These are phyloP conservation scores for Ogataea methylovora DNA, from an alignment of 805 yeast species.

Conservation along the genomic window DNA sequence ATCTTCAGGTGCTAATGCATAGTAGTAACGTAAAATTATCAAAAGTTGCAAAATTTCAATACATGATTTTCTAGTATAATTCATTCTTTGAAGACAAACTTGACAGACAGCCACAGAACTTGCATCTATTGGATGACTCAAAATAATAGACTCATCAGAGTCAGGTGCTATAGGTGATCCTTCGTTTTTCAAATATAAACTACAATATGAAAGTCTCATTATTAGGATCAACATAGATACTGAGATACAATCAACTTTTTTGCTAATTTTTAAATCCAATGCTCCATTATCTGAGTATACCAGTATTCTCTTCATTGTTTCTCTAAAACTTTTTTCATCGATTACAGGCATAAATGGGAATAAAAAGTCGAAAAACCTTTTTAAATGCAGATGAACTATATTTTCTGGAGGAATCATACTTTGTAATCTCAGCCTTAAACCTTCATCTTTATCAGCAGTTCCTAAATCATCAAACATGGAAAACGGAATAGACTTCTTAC, in stretches of 20 bases:
- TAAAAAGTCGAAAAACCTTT: conserved; percentile 29
- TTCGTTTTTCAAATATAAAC: conserved; percentile 13
- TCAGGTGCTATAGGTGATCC: conserved; percentile 6
- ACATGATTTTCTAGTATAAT: conserved; percentile 33
- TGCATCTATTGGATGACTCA: conserved; percentile 32
- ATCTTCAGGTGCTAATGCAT: conserved; percentile 38
- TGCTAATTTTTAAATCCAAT: conserved; percentile 4
- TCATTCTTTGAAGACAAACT: conserved; percentile 30
- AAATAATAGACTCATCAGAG: conserved; percentile 15
- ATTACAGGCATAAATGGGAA: conserved; percentile 42
- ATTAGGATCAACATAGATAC: conserved; percentile 20
- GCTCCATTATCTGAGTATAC: conserved; percentile 2
- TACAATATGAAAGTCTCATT: conserved; percentile 19
- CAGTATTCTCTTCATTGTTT: conserved; percentile 27
- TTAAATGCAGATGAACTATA: conserved; percentile 29
- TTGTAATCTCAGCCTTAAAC: conserved; percentile 6
- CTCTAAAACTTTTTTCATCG: conserved; percentile 31
- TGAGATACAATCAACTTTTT: conserved; percentile 14
- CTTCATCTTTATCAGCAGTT: conserved; percentile 2
- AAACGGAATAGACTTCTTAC: no score
- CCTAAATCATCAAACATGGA: no score
- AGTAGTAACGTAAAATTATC: conserved; percentile 34
- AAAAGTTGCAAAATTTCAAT: conserved; percentile 39
- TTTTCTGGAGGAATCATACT: conserved; percentile 20
- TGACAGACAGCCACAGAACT: conserved; percentile 30